Percentiles rank a stretch among this genome's conserved stretches.
Evolutionary conservation across 768 basidiomycete species (phyloP).

Genomic region (Xerocomus brunneocitrinus): DNA sequence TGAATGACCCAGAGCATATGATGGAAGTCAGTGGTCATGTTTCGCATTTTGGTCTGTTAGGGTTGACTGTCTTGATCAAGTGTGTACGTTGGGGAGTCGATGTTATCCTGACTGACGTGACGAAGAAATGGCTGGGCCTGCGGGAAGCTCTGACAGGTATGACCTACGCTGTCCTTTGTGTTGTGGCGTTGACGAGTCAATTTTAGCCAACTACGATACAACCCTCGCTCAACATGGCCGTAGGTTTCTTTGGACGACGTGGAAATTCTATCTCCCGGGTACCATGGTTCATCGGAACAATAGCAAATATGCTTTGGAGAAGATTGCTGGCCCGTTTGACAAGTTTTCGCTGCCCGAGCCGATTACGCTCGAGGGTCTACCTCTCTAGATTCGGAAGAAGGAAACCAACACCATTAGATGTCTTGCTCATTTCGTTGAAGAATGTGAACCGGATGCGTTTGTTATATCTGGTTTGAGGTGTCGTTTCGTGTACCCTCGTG

Average conservation of each 20-base stretch:
- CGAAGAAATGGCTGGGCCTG: slow-evolving; percentile 62
- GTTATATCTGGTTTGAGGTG: not conserved
- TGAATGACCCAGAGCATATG: slow-evolving; percentile 86
- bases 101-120: slow-evolving; percentile 75
- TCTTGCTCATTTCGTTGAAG: not conserved
- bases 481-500: not conserved
- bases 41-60: not conserved
- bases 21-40: slow-evolving; percentile 59
- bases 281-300: slow-evolving; percentile 27
- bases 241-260: slow-evolving; percentile 70
- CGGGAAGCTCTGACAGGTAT: slow-evolving; percentile 54
- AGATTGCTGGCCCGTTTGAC: slow-evolving; percentile 52
- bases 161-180: slow-evolving; percentile 11
- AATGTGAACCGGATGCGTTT: not conserved
- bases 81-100: slow-evolving; percentile 76
- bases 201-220: slow-evolving; percentile 62
- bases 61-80: slow-evolving; percentile 32
- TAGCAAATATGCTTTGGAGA: slow-evolving; percentile 40
- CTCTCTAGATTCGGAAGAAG: slow-evolving; percentile 7
- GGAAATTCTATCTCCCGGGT: slow-evolving; percentile 54
- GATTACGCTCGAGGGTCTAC: slow-evolving; percentile 14
- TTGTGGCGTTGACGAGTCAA: not conserved
- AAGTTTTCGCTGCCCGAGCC: slow-evolving; percentile 26
- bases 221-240: slow-evolving; percentile 59
- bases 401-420: slow-evolving; percentile 2